Evolutionary conservation across 257 asterid species (phyloP).

Genomic region (Ilex aquifolium): DNA sequence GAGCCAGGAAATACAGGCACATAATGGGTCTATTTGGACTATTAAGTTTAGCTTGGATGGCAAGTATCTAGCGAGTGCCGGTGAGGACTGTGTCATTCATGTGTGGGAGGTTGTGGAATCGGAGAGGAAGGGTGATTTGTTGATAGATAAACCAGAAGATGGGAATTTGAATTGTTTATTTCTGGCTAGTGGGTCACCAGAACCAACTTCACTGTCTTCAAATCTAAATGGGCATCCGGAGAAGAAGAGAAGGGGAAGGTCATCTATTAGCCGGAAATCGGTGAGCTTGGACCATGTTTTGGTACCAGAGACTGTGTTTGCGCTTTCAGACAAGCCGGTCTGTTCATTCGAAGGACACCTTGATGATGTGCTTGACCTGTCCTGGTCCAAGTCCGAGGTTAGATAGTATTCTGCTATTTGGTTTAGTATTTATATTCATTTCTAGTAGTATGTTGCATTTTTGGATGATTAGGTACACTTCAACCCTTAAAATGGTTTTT

Average conservation of each 20-base stretch:
- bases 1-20: slow-evolving; percentile 92
- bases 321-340: slow-evolving; percentile 22
- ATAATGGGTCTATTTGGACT: slow-evolving; percentile 91
- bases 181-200: slow-evolving; percentile 14
- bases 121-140: slow-evolving; percentile 60
- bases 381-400: slow-evolving; percentile 29
- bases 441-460: no score
- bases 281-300: slow-evolving; percentile 14
- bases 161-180: slow-evolving; percentile 31
- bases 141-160: slow-evolving; percentile 3
- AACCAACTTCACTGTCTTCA: slow-evolving; percentile 10
- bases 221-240: not conserved
- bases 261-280: slow-evolving; percentile 6
- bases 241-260: slow-evolving; percentile 14
- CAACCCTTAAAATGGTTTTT: no score
- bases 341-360: slow-evolving; percentile 19
- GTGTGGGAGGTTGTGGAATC: slow-evolving; percentile 24
- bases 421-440: no score
- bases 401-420: slow-evolving; percentile 7
- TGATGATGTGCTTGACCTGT: slow-evolving; percentile 24
- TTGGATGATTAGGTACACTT: no score
- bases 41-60: slow-evolving; percentile 96
- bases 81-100: slow-evolving; percentile 68
- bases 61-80: slow-evolving; percentile 95
- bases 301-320: slow-evolving; percentile 22